phyloP scores from a whole-genome alignment of 1,139 yeast genomes.

The Geotrichum klebahnii region DNA sequence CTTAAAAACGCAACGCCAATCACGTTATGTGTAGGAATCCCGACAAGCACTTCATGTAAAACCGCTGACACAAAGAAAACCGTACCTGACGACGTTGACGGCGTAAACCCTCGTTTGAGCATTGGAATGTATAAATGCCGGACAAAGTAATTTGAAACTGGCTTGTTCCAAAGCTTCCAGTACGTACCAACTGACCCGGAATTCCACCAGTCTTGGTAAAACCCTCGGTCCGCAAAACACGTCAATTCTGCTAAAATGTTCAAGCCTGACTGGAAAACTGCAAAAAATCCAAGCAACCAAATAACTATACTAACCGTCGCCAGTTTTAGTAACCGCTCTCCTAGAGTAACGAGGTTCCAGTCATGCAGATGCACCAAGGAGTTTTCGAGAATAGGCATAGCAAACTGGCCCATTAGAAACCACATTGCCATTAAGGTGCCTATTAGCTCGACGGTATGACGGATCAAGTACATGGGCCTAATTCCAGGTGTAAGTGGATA shows the following conservation, averaged over 20 bases:
- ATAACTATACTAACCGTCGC: conserved; percentile 43
- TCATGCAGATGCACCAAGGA: conserved; percentile 28
- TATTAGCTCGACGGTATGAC: conserved; percentile 39
- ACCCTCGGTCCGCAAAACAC: conserved; percentile 61
- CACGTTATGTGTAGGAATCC: conserved; percentile 46
- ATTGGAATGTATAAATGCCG: conserved; percentile 55
- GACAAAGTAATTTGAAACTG: conserved; percentile 59
- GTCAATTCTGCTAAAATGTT: conserved; percentile 60
- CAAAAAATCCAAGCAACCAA: conserved; percentile 45
- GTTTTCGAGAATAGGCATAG: conserved; percentile 43
- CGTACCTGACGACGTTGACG: conserved; percentile 34
- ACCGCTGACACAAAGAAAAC: conserved; percentile 45
- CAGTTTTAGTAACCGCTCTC: conserved; percentile 42
- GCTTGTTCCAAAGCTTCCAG: conserved; percentile 64
- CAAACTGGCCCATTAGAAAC: conserved; percentile 43
- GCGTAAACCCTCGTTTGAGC: conserved; percentile 37
- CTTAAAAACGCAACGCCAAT: conserved; percentile 46
- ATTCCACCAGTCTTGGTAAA: conserved; percentile 76
- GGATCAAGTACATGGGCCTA: conserved; percentile 36
- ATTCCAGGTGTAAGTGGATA: conserved; percentile 41
- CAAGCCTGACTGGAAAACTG: conserved; percentile 45
- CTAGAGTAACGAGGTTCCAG: conserved; percentile 31
- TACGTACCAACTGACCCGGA: conserved; percentile 63
- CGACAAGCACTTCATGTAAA: conserved; percentile 45
- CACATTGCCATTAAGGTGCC: conserved; percentile 37